A percentile compares a stretch with the other conserved stretches of the same genome.
phyloP scores from a whole-genome alignment of 2,329 filamentous ascomycete genomes.

The Colletotrichum sp. region DNA sequence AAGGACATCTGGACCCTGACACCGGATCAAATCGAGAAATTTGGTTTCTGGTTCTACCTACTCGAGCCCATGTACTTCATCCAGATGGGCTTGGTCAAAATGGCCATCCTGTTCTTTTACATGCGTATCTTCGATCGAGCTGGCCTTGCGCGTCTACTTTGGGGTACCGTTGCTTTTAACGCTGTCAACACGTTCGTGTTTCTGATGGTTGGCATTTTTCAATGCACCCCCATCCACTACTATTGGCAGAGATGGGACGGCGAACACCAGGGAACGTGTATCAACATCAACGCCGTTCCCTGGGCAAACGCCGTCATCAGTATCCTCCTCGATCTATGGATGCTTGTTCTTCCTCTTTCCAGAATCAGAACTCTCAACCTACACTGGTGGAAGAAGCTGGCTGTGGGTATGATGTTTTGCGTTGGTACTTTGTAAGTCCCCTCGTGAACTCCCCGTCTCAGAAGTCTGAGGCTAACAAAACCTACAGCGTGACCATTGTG shows the following conservation, averaged over 20 bases:
- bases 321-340: constrained; percentile 46
- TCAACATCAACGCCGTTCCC: constrained; percentile 41
- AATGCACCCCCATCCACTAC: constrained; percentile 43
- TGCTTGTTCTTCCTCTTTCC: constrained; percentile 45
- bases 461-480: neutral
- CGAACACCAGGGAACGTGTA: constrained; percentile 41
- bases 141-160: constrained; percentile 33
- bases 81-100: constrained; percentile 41
- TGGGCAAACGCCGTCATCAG: constrained; percentile 48
- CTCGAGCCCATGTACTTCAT: constrained; percentile 43
- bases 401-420: constrained; percentile 46
- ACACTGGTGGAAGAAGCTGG: constrained; percentile 47
- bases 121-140: constrained; percentile 42
- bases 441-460: neutral
- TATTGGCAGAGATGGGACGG: constrained; percentile 49
- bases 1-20: constrained; percentile 38
- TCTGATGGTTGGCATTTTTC: constrained; percentile 35
- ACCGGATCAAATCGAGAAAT: constrained; percentile 25
- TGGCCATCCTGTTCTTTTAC: constrained; percentile 47
- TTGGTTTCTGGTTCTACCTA: constrained; percentile 34
- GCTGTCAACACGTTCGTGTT: constrained; percentile 34
- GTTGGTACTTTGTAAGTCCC: constrained; percentile 44
- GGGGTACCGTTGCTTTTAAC: constrained; percentile 36
- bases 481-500: constrained; percentile 31
- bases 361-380: constrained; percentile 38